Base-by-base conservation (phyloP, 2,329 filamentous ascomycete genomes). In the Ascochyta lentis region DNA sequence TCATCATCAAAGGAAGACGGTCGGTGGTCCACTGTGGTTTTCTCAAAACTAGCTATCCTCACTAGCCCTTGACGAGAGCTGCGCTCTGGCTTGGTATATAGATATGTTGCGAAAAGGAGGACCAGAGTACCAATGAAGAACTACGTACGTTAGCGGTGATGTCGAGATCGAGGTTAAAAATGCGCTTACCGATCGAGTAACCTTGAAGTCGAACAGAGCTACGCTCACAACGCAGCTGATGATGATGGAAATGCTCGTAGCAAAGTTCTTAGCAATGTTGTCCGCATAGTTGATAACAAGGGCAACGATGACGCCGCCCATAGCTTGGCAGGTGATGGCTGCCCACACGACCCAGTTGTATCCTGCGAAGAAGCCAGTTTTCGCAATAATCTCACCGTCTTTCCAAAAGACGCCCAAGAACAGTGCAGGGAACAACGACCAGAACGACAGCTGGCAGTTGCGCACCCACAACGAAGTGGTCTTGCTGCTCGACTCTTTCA, bases 291-390 rank as follows among this genome's bases (percentile, higher is more conserved):
- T 90, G 74, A 95, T 89, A 72, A 89, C 91, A 57, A 95, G 82
- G 1, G 89, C 90, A 9, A 91, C 88, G n/a, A 96, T 79, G 26
- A 98, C 84, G 23, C 94, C 95, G 29, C 93, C 93, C 33, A 88
- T 78, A 0, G 93, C 90, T 74, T 99, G 95, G 56, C 95, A 84
- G 6, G 87, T 72, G 64, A 98, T 90, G 4, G 92, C 90, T 5
- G 86, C 82, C 92, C 93, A 97, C 3, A 98, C 94, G 19, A 94
- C 83, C 82, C 86, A 89, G 73, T 96, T 97, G 78, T 98, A 99
- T 3, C 95, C 95, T 54, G 90, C 89, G 66, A 99, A 98, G 77
- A 98, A 96, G 12, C 95, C 95, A 59, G 91, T 87, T 74, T 89
- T 86, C 24, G 88, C 84, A 61, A 99, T 92, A 37, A 90, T 88